Percentiles rank a stretch among this genome's conserved stretches.
phyloP scores from a whole-genome alignment of 371 early-diverging fungal genomes.

The Coemansia sp. region DNA sequence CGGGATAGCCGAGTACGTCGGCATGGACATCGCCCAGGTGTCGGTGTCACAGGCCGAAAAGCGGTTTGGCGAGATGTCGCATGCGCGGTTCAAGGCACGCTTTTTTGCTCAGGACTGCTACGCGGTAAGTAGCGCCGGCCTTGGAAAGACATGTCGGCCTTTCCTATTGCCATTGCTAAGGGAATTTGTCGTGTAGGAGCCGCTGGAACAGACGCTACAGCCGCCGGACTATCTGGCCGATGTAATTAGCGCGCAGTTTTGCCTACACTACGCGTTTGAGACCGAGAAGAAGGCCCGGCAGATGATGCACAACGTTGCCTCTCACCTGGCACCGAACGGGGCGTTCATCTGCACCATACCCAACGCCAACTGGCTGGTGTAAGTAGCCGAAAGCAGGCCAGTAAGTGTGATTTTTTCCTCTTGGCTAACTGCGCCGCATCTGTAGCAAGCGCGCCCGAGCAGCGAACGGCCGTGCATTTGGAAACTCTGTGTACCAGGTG shows the following conservation, averaged over 20 bases:
- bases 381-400: slow-evolving; percentile 29
- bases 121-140: slow-evolving; percentile 21
- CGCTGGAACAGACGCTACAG: slow-evolving; percentile 57
- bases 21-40: slow-evolving; percentile 89
- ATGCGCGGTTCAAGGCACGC: slow-evolving; percentile 22
- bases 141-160: too few species aligned
- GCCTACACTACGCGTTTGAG: slow-evolving; percentile 97
- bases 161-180: background rate
- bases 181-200: slow-evolving; percentile 28
- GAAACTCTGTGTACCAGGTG: slow-evolving; percentile 84
- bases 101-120: slow-evolving; percentile 52
- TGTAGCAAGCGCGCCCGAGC: slow-evolving; percentile 24
- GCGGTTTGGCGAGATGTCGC: slow-evolving; percentile 58
- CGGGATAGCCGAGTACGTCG: slow-evolving; percentile 69
- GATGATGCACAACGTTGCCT: slow-evolving; percentile 82
- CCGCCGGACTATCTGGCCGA: slow-evolving; percentile 68
- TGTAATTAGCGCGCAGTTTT: slow-evolving; percentile 94
- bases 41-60: slow-evolving; percentile 88
- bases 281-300: slow-evolving; percentile 75
- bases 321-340: slow-evolving; percentile 80
- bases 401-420: background rate
- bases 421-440: too few species aligned
- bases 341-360: slow-evolving; percentile 95
- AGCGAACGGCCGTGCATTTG: slow-evolving; percentile 57
- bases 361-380: slow-evolving; percentile 89